Evolutionary conservation across 2,329 filamentous ascomycete genomes (phyloP).

Genomic region (Colletotrichum sp.): DNA sequence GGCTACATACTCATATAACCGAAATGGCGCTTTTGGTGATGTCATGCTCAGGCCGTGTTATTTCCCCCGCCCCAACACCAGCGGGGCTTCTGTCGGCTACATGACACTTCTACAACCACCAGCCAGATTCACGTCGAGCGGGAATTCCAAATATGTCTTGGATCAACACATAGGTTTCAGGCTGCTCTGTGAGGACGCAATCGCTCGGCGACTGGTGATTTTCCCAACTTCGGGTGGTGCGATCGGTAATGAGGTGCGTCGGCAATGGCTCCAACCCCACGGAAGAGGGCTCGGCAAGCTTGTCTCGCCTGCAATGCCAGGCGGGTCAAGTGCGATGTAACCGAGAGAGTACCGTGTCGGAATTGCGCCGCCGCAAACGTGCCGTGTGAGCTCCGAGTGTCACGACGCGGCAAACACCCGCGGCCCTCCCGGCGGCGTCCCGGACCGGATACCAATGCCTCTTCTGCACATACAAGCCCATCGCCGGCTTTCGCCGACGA

Average conservation of each 20-base stretch:
- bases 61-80: background rate
- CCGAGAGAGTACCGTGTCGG: conserved; percentile 34
- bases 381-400: conserved; percentile 36
- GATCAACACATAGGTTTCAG: background rate
- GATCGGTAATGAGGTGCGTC: background rate
- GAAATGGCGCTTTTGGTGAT: background rate
- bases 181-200: background rate
- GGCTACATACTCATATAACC: background rate
- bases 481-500: background rate
- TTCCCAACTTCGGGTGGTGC: background rate
- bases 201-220: fast-evolving
- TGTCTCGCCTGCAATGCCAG: conserved; percentile 39
- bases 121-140: background rate
- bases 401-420: conserved; percentile 35
- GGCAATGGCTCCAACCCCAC: conserved; percentile 2
- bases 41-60: background rate
- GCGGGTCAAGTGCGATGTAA: conserved; percentile 40
- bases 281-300: conserved; percentile 38
- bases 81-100: background rate
- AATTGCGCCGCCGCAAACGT: conserved; percentile 32
- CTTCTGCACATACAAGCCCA: background rate
- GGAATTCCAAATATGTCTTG: background rate
- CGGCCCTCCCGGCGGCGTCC: conserved; percentile 9
- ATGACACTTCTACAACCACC: background rate
- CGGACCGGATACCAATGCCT: background rate